Conservation (phyloP, 805 yeast species). For the Cyberlindnera mycetangii region DNA sequence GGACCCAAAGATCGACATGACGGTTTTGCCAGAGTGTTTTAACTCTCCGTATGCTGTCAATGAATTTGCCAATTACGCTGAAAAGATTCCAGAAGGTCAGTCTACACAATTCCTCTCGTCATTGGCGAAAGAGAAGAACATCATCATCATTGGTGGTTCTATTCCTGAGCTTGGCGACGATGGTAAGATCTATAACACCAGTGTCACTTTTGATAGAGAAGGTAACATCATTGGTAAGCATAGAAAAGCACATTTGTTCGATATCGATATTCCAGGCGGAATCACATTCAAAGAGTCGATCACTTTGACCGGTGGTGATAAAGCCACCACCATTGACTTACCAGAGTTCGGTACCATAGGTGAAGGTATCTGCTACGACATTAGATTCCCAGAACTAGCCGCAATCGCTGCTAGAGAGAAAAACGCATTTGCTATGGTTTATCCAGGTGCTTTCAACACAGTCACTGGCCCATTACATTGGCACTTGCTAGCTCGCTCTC, state of each 20-base stretch:
- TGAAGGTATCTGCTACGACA: slow-evolving; percentile 81
- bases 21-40: slow-evolving; percentile 78
- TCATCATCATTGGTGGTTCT: slow-evolving; percentile 86
- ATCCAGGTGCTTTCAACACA: slow-evolving; percentile 86
- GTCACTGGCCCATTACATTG: slow-evolving; percentile 86
- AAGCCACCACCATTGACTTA: slow-evolving; percentile 59
- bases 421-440: slow-evolving; percentile 74
- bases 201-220: slow-evolving; percentile 65
- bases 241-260: slow-evolving; percentile 88
- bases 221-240: slow-evolving; percentile 90
- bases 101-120: slow-evolving; percentile 59
- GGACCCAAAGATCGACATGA: slow-evolving; percentile 64
- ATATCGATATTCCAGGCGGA: slow-evolving; percentile 90
- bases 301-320: slow-evolving; percentile 75
- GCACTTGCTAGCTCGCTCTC: slow-evolving; percentile 68
- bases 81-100: slow-evolving; percentile 74
- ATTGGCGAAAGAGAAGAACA: slow-evolving; percentile 62
- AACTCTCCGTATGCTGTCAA: slow-evolving; percentile 84
- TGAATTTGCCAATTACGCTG: slow-evolving; percentile 86
- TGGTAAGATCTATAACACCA: slow-evolving; percentile 67
- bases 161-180: slow-evolving; percentile 71
- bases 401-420: slow-evolving; percentile 60
- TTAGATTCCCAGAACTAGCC: slow-evolving; percentile 80
- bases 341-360: slow-evolving; percentile 59
- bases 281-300: slow-evolving; percentile 86